Base-by-base conservation (phyloP, 2,329 filamentous ascomycete genomes). In the Triangularia setosa region DNA sequence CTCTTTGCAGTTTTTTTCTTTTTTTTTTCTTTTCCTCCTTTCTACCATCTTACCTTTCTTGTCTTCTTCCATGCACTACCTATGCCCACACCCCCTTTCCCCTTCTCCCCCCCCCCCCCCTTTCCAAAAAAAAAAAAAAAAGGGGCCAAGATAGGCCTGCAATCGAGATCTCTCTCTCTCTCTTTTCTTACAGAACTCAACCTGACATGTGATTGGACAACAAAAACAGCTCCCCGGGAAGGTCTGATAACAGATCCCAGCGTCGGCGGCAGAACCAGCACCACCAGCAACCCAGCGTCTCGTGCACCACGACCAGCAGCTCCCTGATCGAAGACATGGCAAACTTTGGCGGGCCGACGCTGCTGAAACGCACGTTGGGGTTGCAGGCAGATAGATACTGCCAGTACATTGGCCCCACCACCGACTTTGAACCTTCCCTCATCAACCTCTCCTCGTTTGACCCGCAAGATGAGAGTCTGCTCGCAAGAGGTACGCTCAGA, bases 371-470 rank as follows among this genome's bases (percentile, higher is more conserved):
- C 73, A 90, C 88, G 16, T 80, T 95, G 64, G 91, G 91, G 65
- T 82, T 95, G 69, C 91, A 94, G 74, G 81, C 86, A 72, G 89
- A 92, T 75, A 87, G 90, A 66, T 92, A 90, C 75, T 92, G 90
- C 78, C 90, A 92, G 77, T 92, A 94, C 73, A 91, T 95, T 70
- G 91, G 91, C 25, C 86, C 90, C 64, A 94, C 90, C 59, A 93
- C 91, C 59, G 90, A 93, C 71, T 92, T 93, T 73, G 91, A 95
- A 74, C 90, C 90, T 16, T 89, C 89, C n/a, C 82, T 95, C 62
- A 91, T 94, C 76, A 90, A 91, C 71, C 82, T 94, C 23, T 93
- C 90, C 23, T 83, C 87, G 5, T 93, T 93, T 75, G 90, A 94
- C 77, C 88, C 88, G 28, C 89, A 90, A 74, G 90, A 93, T 79